phyloP scores from a whole-genome alignment of 2,329 filamentous ascomycete species.

The Berkeleyomyces rouxiae region DNA sequence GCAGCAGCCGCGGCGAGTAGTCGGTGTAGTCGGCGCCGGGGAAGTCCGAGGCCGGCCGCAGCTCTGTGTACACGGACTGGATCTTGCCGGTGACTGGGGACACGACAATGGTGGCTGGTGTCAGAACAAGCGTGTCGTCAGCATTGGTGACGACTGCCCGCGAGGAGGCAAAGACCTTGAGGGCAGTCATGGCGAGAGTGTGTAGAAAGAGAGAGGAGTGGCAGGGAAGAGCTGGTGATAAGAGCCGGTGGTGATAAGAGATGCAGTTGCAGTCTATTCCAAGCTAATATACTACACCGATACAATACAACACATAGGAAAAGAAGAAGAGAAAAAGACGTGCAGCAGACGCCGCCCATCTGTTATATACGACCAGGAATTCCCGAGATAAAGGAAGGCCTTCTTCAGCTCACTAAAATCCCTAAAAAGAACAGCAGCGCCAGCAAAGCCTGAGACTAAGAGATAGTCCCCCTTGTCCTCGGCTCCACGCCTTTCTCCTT shows the following conservation, averaged over 20 bases:
- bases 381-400: not conserved
- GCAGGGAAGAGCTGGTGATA: not conserved
- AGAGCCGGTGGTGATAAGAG: not conserved
- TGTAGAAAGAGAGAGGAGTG: not conserved
- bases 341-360: not conserved
- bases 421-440: not conserved
- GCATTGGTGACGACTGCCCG: conserved; percentile 64
- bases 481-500: not conserved
- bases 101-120: conserved; percentile 68
- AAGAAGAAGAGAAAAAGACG: conserved; percentile 6
- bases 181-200: not conserved
- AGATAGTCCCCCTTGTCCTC: not conserved
- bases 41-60: conserved; percentile 63
- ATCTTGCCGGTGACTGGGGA: conserved; percentile 74
- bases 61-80: conserved; percentile 50
- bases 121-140: conserved; percentile 44
- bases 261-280: not conserved
- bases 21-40: conserved; percentile 60
- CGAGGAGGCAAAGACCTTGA: conserved; percentile 58
- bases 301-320: not conserved
- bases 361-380: not conserved
- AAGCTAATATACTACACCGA: too few species aligned
- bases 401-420: too few species aligned
- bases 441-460: not conserved
- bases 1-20: conserved; percentile 66